These are phyloP conservation scores for Hymenoscyphus scutula DNA, from an alignment of 2,329 filamentous ascomycete genomes.

Conservation along the genomic window DNA sequence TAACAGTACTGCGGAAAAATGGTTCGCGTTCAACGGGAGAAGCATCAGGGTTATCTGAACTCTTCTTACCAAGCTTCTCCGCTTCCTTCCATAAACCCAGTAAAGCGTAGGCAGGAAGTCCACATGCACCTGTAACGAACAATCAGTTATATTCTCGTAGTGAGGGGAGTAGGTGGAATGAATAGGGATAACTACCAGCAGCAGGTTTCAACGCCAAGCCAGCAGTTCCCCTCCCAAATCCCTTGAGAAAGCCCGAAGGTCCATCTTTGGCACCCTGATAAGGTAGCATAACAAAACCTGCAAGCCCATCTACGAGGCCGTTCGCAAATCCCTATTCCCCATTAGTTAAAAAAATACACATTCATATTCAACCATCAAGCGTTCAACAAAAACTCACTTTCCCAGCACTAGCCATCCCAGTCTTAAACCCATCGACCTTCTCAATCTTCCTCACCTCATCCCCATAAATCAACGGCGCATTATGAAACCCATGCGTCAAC, in stretches of 20 bases:
- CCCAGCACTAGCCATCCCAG: constrained; percentile 23
- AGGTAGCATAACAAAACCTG: constrained; percentile 59
- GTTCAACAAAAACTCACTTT: constrained; percentile 44
- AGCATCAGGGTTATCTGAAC: no score
- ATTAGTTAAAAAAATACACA: constrained; percentile 46
- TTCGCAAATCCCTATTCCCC: constrained; percentile 56
- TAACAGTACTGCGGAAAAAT: no score
- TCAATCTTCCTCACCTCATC: constrained; percentile 47
- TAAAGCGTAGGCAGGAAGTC: constrained; percentile 54
- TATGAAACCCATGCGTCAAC: constrained; percentile 66
- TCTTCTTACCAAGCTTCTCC: not conserved
- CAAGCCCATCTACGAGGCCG: constrained; percentile 62
- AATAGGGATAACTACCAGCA: constrained; percentile 34
- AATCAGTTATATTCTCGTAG: not conserved
- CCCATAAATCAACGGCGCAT: constrained; percentile 65
- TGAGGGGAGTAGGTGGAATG: not conserved
- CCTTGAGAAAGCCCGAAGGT: constrained; percentile 48
- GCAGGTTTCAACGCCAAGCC: constrained; percentile 64
- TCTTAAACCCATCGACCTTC: constrained; percentile 21
- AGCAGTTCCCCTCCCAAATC: constrained; percentile 59
- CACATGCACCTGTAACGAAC: constrained; percentile 46
- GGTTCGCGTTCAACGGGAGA: no score
- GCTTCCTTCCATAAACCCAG: constrained; percentile 3
- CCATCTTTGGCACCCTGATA: constrained; percentile 53
- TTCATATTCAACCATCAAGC: constrained; percentile 45